Evolutionary conservation across 306 rosid species (phyloP).

Genomic region (Castanea mollissima): DNA sequence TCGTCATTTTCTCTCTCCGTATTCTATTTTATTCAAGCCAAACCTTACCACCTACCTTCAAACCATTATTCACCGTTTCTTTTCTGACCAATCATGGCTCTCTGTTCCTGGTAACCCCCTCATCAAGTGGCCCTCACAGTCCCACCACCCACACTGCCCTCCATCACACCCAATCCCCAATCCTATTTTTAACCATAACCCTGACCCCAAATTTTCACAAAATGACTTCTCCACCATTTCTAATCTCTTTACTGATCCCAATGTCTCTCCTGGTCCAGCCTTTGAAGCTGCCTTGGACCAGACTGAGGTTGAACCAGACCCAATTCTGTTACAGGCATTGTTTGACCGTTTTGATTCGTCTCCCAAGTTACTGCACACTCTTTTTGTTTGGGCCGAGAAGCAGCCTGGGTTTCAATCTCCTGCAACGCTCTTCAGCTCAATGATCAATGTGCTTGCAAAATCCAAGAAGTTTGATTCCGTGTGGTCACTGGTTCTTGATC

Average conservation of each 20-base stretch:
- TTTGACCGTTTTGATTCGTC: constrained; percentile 64
- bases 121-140: constrained; percentile 47
- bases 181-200: not conserved
- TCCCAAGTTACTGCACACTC: constrained; percentile 60
- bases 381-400: constrained; percentile 71
- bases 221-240: constrained; percentile 47
- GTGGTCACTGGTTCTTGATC: constrained; percentile 59
- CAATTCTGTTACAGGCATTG: constrained; percentile 36
- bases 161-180: constrained; percentile 20
- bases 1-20: constrained; percentile 20
- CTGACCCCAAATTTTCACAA: constrained; percentile 16
- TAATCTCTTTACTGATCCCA: constrained; percentile 45
- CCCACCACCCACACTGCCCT: constrained; percentile 1
- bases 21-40: constrained; percentile 12
- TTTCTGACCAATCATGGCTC: constrained; percentile 47
- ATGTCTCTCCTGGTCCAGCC: constrained; percentile 44
- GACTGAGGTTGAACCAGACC: constrained; percentile 51
- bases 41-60: constrained; percentile 21
- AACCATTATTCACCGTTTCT: constrained; percentile 24
- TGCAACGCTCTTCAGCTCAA: constrained; percentile 39
- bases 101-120: constrained; percentile 62
- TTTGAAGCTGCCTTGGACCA: constrained; percentile 54
- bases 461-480: constrained; percentile 64
- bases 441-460: constrained; percentile 59
- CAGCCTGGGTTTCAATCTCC: constrained; percentile 49